Percentiles rank a stretch among this genome's conserved stretches.
These are phyloP conservation scores for Talaromyces sp. DNA, from an alignment of 2,329 filamentous ascomycete species.

Conservation along the genomic window DNA sequence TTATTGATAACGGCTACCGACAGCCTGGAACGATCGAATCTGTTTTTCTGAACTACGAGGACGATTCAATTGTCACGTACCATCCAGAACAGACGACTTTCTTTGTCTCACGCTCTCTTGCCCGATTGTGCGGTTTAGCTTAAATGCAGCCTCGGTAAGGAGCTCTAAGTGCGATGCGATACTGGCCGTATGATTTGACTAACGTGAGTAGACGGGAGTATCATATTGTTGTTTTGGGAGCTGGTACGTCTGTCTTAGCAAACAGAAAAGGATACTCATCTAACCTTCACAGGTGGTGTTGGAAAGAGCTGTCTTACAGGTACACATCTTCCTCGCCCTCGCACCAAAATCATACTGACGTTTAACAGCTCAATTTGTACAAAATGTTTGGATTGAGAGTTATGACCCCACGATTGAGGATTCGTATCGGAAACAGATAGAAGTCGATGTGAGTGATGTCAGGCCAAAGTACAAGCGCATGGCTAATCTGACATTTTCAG, in stretches of 20 bases:
- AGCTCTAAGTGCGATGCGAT: not conserved
- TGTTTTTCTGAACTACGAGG: not conserved
- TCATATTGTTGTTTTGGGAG: conserved; percentile 76
- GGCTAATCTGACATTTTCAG: conserved; percentile 49
- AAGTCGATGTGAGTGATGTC: conserved; percentile 73
- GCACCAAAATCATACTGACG: not conserved
- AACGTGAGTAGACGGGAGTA: conserved; percentile 62
- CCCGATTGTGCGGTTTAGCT: not conserved
- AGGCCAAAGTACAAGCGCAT: not conserved
- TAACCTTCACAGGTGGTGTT: conserved; percentile 65
- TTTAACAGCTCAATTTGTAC: conserved; percentile 75
- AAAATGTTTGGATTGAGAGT: conserved; percentile 91
- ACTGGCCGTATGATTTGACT: not conserved
- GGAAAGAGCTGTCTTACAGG: conserved; percentile 90
- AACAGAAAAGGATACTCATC: not conserved
- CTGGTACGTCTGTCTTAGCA: conserved; percentile 52
- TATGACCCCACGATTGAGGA: conserved; percentile 88
- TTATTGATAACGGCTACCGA: not conserved
- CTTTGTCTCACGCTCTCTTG: not conserved
- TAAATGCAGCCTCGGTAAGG: conserved; percentile 16
- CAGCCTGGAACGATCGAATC: not conserved
- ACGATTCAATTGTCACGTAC: not conserved
- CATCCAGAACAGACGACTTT: not conserved
- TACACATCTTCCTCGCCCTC: conserved; percentile 38
- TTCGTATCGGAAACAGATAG: conserved; percentile 82